Base-by-base conservation (phyloP, 2,329 filamentous ascomycete species). In the Aureobasidium sp. region DNA sequence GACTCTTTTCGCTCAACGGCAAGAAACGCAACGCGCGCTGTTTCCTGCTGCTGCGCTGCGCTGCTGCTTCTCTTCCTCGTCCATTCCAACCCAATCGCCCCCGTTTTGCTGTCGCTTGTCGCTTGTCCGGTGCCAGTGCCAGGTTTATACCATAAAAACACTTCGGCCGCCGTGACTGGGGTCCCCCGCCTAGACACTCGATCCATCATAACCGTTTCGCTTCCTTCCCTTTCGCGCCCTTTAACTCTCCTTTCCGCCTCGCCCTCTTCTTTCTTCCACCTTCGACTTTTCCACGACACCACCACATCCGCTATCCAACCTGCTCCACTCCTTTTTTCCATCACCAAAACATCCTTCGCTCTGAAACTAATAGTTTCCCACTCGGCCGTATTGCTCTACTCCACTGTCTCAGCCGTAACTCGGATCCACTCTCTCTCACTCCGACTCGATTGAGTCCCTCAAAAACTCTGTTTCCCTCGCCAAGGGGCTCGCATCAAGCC, bases 351-450 rank as follows among this genome's bases (percentile, higher is more conserved):
- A 29, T 25, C 34, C 49, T 14, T 52, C 49, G 49, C 49, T 52
- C 31, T 52, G 31, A 56, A 56, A 42, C 39, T 22, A 42, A 37
- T 14, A 57, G 20, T 57, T 29, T 42, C 36, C 44, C 12, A 22
- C n/a, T 57, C 55, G 42, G 44, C 55, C 44, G 42, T 20, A 42
- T 49, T 60, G 27, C 57, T 49, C 25, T 45, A 42, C 45, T 60
- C 57, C 57, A 57, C 44, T 60, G 57, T 60, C 57, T 60, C 57
- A 60, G 45, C 57, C 45, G 29, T 25, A 60, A 41, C 57, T 15
- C 31, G 44, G 44, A 60, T 60, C 57, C 57, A 45, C 57, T 60
- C 36, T 39, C 57, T 14, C 34, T 60, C 57, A 37, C n/a, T 20
- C 3, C 36, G 22, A 51, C 57, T 60, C 44, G 44, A 60, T 60